Percentiles rank a stretch among this genome's conserved stretches.
phyloP scores from a whole-genome alignment of 2,329 filamentous ascomycete genomes.

The Colletotrichum trifolii region DNA sequence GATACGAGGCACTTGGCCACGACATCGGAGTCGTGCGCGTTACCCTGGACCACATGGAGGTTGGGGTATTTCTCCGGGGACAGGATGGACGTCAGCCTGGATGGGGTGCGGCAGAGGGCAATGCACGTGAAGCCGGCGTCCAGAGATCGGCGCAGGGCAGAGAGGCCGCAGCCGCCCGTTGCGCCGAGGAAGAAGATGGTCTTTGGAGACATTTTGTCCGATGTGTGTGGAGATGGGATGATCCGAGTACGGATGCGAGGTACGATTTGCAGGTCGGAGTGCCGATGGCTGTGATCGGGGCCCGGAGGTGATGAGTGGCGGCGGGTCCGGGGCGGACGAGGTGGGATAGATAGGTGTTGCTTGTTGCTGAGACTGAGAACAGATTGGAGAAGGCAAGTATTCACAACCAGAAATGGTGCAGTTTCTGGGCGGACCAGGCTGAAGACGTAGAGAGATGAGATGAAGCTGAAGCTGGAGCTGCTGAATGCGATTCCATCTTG shows the following conservation, averaged over 20 bases:
- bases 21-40: slow-evolving; percentile 54
- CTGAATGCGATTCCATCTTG: not conserved
- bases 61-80: slow-evolving; percentile 45
- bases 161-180: slow-evolving; percentile 60
- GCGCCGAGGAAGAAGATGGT: slow-evolving; percentile 65
- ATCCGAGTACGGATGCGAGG: slow-evolving; percentile 34
- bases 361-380: not conserved
- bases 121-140: slow-evolving; percentile 58
- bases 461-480: too few species aligned
- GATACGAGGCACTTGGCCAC: slow-evolving; percentile 51
- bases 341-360: not conserved
- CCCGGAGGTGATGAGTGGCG: not conserved
- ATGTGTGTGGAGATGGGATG: not conserved
- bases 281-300: not conserved
- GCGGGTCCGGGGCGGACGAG: not conserved
- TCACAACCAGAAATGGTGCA: too few species aligned
- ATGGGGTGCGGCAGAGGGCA: slow-evolving; percentile 61
- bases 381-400: too few species aligned
- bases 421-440: too few species aligned
- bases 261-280: not conserved
- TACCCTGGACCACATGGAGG: slow-evolving; percentile 58
- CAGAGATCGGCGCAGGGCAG: slow-evolving; percentile 58
- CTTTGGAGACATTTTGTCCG: slow-evolving; percentile 40
- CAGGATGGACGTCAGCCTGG: slow-evolving; percentile 56
- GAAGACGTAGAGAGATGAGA: too few species aligned